Percentiles rank a stretch among this genome's conserved stretches.
phyloP scores from a whole-genome alignment of 768 basidiomycete genomes.

The Gelatoporia subvermispora region DNA sequence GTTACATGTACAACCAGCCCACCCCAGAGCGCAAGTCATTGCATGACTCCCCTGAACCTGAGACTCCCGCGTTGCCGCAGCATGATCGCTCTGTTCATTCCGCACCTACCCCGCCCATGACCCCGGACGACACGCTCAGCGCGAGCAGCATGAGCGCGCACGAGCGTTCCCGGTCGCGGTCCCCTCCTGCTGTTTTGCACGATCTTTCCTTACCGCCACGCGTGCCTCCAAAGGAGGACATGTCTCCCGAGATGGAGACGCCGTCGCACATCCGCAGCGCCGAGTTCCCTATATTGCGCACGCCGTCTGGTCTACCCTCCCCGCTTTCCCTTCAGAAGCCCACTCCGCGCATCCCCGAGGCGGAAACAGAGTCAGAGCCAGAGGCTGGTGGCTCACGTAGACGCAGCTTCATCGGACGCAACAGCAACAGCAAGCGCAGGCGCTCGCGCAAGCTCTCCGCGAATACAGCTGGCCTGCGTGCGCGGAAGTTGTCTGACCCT shows the following conservation, averaged over 20 bases:
- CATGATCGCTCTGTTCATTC: constrained; percentile 9
- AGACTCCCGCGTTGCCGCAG: constrained; percentile 1
- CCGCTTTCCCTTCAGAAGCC: constrained; percentile 8
- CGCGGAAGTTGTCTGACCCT: constrained; percentile 10
- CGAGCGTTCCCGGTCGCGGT: constrained; percentile 11
- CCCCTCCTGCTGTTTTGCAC: constrained; percentile 5
- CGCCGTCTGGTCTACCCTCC: constrained; percentile 11
- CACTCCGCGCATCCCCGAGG: constrained; percentile 1
- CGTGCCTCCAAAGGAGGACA: constrained; percentile 2
- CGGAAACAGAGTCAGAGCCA: constrained; percentile 6
- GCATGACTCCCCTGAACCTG: not conserved
- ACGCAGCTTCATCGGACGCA: constrained; percentile 3
- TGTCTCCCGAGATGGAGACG: constrained; percentile 8
- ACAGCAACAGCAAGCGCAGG: constrained; percentile 5
- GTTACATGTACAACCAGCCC: constrained; percentile 11
- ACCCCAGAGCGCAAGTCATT: not conserved
- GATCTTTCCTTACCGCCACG: constrained; percentile 9
- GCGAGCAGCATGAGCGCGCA: constrained; percentile 15
- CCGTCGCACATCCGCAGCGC: constrained; percentile 12
- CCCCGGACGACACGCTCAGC: constrained; percentile 24
- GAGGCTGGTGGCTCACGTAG: constrained; percentile 7
- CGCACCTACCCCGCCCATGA: constrained; percentile 23
- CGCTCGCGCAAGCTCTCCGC: constrained; percentile 4
- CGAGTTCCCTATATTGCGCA: constrained; percentile 17
- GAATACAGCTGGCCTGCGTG: constrained; percentile 4